These are phyloP conservation scores for Colletotrichum euphorbiae DNA, from an alignment of 2,329 filamentous ascomycete genomes.

Conservation along the genomic window DNA sequence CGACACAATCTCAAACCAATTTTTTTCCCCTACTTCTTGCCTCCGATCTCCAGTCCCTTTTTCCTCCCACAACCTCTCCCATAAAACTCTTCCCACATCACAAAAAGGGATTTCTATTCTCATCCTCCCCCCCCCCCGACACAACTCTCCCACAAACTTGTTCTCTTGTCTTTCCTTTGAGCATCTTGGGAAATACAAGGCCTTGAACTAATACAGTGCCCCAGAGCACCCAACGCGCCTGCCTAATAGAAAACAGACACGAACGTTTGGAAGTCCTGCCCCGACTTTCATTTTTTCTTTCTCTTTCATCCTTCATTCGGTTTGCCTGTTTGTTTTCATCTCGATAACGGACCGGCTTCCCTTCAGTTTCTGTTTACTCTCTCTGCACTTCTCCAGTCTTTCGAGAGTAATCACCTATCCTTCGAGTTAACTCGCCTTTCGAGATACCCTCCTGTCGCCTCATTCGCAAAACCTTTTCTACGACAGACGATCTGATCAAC, in stretches of 20 bases:
- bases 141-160: conserved; percentile 43
- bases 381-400: conserved; percentile 41
- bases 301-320: conserved; percentile 39
- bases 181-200: conserved; percentile 53
- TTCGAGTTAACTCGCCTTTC: conserved; percentile 18
- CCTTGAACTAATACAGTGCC: conserved; percentile 40
- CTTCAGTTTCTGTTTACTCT: conserved; percentile 40
- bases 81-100: conserved; percentile 45
- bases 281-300: conserved; percentile 47
- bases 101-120: conserved; percentile 43
- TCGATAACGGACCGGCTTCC: conserved; percentile 38
- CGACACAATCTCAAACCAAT: conserved; percentile 48
- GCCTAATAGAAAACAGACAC: conserved; percentile 49
- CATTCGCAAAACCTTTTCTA: conserved; percentile 14
- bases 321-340: conserved; percentile 40
- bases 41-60: conserved; percentile 46
- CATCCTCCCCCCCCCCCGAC: conserved; percentile 44
- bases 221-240: conserved; percentile 37
- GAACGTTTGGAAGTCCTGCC: conserved; percentile 40
- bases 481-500: conserved; percentile 38
- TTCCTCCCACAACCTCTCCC: conserved; percentile 43
- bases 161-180: conserved; percentile 61
- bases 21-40: conserved; percentile 49
- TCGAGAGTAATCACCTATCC: conserved; percentile 45
- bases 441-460: conserved; percentile 34